A percentile compares a stretch with the other conserved stretches of the same genome.
These are phyloP conservation scores for Torrubiella hemipterigena DNA, from an alignment of 2,329 filamentous ascomycete genomes.

Conservation along the genomic window DNA sequence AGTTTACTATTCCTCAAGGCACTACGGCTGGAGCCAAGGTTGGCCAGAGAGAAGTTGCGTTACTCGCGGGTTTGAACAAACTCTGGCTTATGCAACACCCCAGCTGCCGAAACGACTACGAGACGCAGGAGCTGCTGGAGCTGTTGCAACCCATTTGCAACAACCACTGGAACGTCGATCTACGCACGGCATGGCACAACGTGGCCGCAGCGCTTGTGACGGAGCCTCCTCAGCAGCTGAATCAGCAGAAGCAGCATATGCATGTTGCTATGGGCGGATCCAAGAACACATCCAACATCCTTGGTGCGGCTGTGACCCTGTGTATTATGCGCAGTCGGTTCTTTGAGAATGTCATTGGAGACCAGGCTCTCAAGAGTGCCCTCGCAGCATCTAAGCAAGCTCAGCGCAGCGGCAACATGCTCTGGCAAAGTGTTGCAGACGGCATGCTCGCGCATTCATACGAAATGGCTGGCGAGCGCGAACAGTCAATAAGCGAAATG, in stretches of 20 bases:
- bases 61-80: slow-evolving; percentile 56
- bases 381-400: slow-evolving; percentile 58
- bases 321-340: slow-evolving; percentile 76
- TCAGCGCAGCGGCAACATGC: slow-evolving; percentile 53
- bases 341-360: slow-evolving; percentile 71
- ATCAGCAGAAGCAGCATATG: slow-evolving; percentile 68
- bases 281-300: slow-evolving; percentile 58
- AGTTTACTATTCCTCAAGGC: slow-evolving; percentile 35
- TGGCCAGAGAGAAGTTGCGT: slow-evolving; percentile 48
- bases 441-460: slow-evolving; percentile 67
- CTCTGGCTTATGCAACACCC: slow-evolving; percentile 62
- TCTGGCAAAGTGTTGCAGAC: slow-evolving; percentile 73
- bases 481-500: slow-evolving; percentile 27
- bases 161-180: slow-evolving; percentile 59
- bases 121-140: slow-evolving; percentile 49
- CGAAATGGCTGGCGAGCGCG: slow-evolving; percentile 55
- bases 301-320: slow-evolving; percentile 72
- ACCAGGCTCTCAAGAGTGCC: slow-evolving; percentile 67
- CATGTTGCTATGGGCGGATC: slow-evolving; percentile 60
- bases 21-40: slow-evolving; percentile 29
- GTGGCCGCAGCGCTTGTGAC: slow-evolving; percentile 57
- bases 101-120: slow-evolving; percentile 40
- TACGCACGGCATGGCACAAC: slow-evolving; percentile 67
- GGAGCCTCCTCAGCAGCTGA: slow-evolving; percentile 52
- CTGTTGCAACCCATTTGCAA: slow-evolving; percentile 56